These are phyloP conservation scores for Boechera retrofracta DNA, from an alignment of 345 rosid genomes.

Conservation along the genomic window DNA sequence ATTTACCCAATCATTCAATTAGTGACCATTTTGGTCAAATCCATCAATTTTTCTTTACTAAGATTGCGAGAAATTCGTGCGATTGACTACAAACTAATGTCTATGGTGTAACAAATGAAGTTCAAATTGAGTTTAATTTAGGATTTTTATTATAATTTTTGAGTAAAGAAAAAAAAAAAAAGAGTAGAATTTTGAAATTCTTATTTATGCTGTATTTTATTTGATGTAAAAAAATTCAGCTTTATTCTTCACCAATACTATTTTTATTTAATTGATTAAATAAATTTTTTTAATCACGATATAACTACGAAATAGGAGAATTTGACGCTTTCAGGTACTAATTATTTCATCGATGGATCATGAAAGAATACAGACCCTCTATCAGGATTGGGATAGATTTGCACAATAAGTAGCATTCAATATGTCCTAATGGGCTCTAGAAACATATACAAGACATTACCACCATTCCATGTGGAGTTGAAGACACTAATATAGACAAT, in stretches of 20 bases:
- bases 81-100: neutral
- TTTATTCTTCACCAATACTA: neutral
- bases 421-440: too few relatives aligned
- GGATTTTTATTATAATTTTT: neutral
- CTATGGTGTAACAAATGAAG: neutral
- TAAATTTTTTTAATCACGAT: neutral
- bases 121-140: neutral
- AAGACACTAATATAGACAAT: too few relatives aligned
- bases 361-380: too few relatives aligned
- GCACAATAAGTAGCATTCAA: too few relatives aligned
- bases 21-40: neutral
- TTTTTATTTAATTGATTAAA: conserved; percentile 11
- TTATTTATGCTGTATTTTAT: neutral
- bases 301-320: too few relatives aligned
- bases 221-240: neutral
- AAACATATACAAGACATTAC: too few relatives aligned
- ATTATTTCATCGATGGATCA: too few relatives aligned
- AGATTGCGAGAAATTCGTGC: neutral
- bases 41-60: neutral
- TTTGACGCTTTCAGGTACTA: too few relatives aligned
- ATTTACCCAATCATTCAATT: neutral
- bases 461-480: too few relatives aligned
- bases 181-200: neutral
- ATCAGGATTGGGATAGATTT: too few relatives aligned
- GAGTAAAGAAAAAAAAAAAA: neutral